Conservation (phyloP, 2,329 filamentous ascomycete genomes). For the Beauveria pseudobassiana region DNA sequence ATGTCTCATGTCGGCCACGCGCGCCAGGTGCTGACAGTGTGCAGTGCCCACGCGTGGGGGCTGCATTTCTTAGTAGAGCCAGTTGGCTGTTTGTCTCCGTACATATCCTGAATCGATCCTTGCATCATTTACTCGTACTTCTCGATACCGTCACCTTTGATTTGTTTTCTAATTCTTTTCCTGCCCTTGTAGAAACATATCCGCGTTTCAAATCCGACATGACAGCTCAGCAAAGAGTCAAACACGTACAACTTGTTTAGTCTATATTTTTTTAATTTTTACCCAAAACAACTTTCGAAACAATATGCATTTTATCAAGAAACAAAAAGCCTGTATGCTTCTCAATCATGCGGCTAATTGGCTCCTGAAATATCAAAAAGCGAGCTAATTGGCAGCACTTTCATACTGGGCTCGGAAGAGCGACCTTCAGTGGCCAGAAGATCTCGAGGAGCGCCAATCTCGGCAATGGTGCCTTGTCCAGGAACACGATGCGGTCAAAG, state of each 20-base stretch:
- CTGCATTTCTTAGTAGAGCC: too few species aligned
- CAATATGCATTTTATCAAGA: neutral
- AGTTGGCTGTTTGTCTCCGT: too few species aligned
- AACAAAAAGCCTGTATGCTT: neutral
- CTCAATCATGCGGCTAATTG: neutral
- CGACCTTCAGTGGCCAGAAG: neutral
- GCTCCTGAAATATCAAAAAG: neutral
- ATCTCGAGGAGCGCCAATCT: conserved; percentile 3
- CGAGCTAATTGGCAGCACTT: neutral
- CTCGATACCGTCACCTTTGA: too few species aligned
- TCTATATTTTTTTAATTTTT: neutral
- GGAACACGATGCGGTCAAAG: conserved; percentile 55
- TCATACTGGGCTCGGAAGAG: conserved; percentile 6
- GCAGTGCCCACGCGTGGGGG: too few species aligned
- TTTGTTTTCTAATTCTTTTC: too few species aligned
- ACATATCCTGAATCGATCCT: too few species aligned
- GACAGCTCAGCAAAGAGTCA: neutral
- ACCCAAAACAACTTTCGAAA: neutral
- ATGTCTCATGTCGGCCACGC: too few species aligned
- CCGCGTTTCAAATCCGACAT: neutral
- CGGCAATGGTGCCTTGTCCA: conserved; percentile 34
- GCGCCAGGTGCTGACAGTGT: too few species aligned
- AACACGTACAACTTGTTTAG: neutral
- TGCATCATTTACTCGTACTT: too few species aligned
- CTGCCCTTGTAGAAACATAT: too few species aligned